phyloP scores from a whole-genome alignment of 441 rosid species.

The Isatis lusitanica region DNA sequence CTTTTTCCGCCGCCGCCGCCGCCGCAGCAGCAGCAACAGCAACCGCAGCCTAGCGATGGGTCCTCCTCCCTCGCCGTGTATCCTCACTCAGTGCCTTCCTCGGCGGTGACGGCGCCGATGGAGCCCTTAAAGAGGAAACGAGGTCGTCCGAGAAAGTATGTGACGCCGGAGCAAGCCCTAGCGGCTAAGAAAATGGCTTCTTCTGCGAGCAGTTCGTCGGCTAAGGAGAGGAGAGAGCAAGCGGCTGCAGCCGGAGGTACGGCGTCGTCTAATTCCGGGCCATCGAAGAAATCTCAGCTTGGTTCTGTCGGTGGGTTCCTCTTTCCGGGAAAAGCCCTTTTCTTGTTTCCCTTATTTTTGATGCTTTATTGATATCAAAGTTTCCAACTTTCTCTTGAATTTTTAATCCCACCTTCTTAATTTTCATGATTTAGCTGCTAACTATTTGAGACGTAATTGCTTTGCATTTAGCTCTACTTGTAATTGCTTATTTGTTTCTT shows the following conservation, averaged over 20 bases:
- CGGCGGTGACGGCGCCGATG: conserved; percentile 55
- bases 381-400: conserved; percentile 7
- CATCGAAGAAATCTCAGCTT: conserved; percentile 52
- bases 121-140: conserved; percentile 68
- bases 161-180: conserved; percentile 77
- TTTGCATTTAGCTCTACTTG: background rate
- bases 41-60: conserved; percentile 42
- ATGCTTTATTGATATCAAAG: background rate
- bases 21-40: conserved; percentile 45
- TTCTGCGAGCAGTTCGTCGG: conserved; percentile 39
- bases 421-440: background rate
- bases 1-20: conserved; percentile 40
- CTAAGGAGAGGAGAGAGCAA: conserved; percentile 49
- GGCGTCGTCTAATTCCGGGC: conserved; percentile 42
- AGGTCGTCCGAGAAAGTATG: conserved; percentile 84
- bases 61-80: conserved; percentile 33
- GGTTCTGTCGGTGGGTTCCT: conserved; percentile 53
- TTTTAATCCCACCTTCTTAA: background rate
- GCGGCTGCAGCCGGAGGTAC: conserved; percentile 41
- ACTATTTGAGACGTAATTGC: conserved; percentile 8
- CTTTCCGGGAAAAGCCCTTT: background rate
- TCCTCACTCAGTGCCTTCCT: conserved; percentile 65
- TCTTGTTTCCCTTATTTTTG: background rate
- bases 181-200: conserved; percentile 80
- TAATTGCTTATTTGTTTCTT: background rate